Conservation (phyloP, 2,329 filamentous ascomycete species). For the Fusarium sp. region DNA sequence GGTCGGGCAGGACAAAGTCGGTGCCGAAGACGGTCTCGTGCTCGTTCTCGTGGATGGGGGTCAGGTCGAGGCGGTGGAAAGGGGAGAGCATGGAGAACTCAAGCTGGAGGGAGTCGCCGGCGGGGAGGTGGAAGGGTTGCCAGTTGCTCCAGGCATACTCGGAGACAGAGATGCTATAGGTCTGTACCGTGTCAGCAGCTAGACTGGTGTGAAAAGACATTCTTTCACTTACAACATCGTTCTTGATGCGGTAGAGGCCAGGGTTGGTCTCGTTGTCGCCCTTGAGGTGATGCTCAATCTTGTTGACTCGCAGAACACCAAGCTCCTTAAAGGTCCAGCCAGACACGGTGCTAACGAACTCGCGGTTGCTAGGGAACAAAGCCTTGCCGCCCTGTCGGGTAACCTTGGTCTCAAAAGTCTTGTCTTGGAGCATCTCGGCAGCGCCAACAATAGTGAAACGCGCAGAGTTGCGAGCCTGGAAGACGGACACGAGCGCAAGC, state of each 20-base stretch:
- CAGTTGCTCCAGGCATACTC: conserved; percentile 82
- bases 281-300: conserved; percentile 77
- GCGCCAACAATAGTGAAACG: conserved; percentile 87
- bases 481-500: conserved; percentile 81
- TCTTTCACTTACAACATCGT: conserved; percentile 78
- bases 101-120: conserved; percentile 81
- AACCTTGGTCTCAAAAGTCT: conserved; percentile 87
- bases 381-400: conserved; percentile 64
- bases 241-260: conserved; percentile 93
- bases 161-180: conserved; percentile 87
- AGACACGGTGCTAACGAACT: conserved; percentile 85
- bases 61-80: conserved; percentile 86
- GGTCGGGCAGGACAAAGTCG: conserved; percentile 86
- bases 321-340: conserved; percentile 97
- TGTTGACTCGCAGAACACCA: conserved; percentile 86
- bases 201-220: neutral
- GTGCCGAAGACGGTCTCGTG: conserved; percentile 78
- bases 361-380: conserved; percentile 77
- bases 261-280: conserved; percentile 76
- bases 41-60: conserved; percentile 63
- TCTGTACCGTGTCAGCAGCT: conserved; percentile 58
- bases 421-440: conserved; percentile 85
- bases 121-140: conserved; percentile 75
- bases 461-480: conserved; percentile 94
- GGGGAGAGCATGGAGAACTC: conserved; percentile 99